Evolutionary conservation across 768 basidiomycete genomes (phyloP).

Genomic region (Trametes gibbosa): DNA sequence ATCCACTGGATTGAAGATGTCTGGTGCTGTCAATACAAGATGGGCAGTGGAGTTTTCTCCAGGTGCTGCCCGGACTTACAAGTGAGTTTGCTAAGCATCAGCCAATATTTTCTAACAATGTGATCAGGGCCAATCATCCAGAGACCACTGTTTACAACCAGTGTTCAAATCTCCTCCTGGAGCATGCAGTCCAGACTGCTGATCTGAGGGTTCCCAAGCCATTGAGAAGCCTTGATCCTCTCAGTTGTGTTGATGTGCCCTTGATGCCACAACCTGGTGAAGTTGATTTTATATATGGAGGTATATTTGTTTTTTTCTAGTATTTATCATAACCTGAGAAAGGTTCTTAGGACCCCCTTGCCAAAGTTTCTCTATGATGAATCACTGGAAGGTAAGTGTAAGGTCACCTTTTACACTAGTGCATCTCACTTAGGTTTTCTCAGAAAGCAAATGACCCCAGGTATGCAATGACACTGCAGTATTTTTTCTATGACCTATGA

Average conservation of each 20-base stretch:
- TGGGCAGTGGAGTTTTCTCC: slow-evolving; percentile 69
- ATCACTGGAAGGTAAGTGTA: slow-evolving; percentile 53
- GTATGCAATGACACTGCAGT: slow-evolving; percentile 28
- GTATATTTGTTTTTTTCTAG: slow-evolving; percentile 36
- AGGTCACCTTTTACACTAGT: not conserved
- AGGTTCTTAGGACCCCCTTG: slow-evolving; percentile 62
- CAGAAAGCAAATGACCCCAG: slow-evolving; percentile 63
- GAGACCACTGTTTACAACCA: slow-evolving; percentile 60
- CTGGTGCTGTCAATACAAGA: slow-evolving; percentile 58
- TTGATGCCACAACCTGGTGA: slow-evolving; percentile 56
- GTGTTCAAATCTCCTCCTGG: slow-evolving; percentile 56
- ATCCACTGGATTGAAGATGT: slow-evolving; percentile 61
- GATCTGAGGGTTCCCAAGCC: slow-evolving; percentile 41
- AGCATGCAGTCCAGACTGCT: slow-evolving; percentile 50
- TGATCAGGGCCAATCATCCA: slow-evolving; percentile 59
- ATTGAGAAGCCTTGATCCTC: slow-evolving; percentile 39
- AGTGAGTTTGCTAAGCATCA: slow-evolving; percentile 38
- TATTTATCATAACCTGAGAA: not conserved
- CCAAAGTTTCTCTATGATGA: slow-evolving; percentile 67
- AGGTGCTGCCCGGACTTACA: slow-evolving; percentile 61
- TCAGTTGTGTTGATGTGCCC: slow-evolving; percentile 31
- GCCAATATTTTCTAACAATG: not conserved
- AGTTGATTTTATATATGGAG: slow-evolving; percentile 73
- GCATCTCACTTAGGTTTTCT: not conserved
- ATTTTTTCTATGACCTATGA: not conserved